phyloP scores from a whole-genome alignment of 306 rosid species.

The Acacia confusa region DNA sequence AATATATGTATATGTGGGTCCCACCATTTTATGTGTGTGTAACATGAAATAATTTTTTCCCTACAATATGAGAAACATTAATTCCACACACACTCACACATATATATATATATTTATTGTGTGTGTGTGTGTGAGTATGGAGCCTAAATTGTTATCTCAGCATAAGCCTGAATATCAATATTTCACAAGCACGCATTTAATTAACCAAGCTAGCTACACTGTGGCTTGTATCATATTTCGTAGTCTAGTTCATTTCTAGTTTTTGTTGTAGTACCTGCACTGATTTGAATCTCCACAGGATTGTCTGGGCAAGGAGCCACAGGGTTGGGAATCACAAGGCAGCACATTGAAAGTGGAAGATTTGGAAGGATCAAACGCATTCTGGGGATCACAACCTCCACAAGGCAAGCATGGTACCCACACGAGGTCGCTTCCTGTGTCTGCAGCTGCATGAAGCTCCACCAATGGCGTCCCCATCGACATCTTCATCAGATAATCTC shows the following conservation, averaged over 20 bases:
- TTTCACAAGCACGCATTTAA: not conserved
- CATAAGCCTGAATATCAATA: no score
- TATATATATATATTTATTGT: no score
- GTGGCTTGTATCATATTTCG: no score
- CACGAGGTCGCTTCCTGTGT: slow-evolving; percentile 20
- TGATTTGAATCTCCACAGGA: not conserved
- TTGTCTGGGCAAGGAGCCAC: not conserved
- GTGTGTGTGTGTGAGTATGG: no score
- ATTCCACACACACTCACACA: no score
- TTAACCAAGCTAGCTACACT: not conserved
- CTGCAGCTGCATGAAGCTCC: slow-evolving; percentile 11
- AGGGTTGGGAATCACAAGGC: not conserved
- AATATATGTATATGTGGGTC: no score
- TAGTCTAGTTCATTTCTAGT: not conserved
- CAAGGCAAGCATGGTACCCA: slow-evolving; percentile 24
- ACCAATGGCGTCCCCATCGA: not conserved
- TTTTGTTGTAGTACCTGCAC: not conserved
- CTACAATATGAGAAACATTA: no score
- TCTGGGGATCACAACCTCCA: not conserved
- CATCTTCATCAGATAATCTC: slow-evolving; percentile 8
- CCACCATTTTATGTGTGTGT: no score
- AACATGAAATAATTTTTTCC: no score
- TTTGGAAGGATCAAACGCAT: not conserved
- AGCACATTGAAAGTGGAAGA: slow-evolving; percentile 8
- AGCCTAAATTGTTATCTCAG: no score